phyloP scores from a whole-genome alignment of 371 early-diverging fungal genomes.

The Lichtheimia hyalospora region DNA sequence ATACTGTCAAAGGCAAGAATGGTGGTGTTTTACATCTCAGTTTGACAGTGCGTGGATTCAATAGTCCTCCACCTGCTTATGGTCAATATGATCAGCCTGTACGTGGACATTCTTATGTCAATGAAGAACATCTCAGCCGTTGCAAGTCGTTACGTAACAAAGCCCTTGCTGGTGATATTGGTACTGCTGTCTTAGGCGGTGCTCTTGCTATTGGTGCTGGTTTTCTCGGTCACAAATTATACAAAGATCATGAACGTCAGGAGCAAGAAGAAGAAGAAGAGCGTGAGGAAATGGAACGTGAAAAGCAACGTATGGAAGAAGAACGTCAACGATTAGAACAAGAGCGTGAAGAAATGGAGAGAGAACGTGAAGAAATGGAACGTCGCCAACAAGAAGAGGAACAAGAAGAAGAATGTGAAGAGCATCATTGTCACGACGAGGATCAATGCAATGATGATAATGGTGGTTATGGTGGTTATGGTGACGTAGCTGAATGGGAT shows the following conservation, averaged over 20 bases:
- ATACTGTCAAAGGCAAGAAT: constrained; percentile 42
- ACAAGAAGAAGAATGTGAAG: neutral
- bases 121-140: constrained; percentile 48
- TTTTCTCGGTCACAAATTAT: constrained; percentile 50
- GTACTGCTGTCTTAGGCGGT: constrained; percentile 10
- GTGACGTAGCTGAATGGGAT: constrained; percentile 44
- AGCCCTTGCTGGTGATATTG: constrained; percentile 41
- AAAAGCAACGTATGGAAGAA: too few species aligned
- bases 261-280: constrained; percentile 30
- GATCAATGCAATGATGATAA: constrained; percentile 13
- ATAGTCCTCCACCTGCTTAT: constrained; percentile 29
- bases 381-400: neutral
- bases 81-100: constrained; percentile 14
- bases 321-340: constrained; percentile 14
- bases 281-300: constrained; percentile 21
- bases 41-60: constrained; percentile 49
- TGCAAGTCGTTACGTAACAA: constrained; percentile 51
- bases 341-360: constrained; percentile 25
- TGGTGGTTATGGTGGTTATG: constrained; percentile 8
- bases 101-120: constrained; percentile 50
- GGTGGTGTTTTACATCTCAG: constrained; percentile 51
- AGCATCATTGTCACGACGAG: constrained; percentile 10
- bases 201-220: constrained; percentile 39
- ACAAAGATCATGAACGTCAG: constrained; percentile 41
- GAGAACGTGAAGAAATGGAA: constrained; percentile 3